Base-by-base conservation (phyloP, 2,329 filamentous ascomycete genomes). In the Penicillium sp. region DNA sequence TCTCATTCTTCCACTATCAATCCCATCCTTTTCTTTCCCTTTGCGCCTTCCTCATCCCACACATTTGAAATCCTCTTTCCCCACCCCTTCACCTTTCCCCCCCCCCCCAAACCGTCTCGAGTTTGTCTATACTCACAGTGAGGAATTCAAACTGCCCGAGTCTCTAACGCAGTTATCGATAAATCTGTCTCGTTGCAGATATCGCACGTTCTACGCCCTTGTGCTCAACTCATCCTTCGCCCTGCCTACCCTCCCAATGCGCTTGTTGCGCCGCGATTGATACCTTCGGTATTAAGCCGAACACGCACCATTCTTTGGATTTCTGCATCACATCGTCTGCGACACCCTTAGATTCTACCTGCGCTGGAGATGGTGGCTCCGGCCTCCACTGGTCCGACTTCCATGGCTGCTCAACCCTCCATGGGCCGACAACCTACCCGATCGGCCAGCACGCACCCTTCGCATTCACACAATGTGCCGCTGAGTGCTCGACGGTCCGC, bases 401-500 rank as follows among this genome's bases (percentile, higher is more conserved):
- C 63, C 57, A 60, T 60, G 56, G 59, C 62, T 55, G 51, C 57
- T 40, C 67, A 68, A 54, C 54, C 65, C 52, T 57, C 65, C 48
- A 58, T 61, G 43, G 62, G 56, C 54, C 62, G 61, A 54, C 64
- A 63, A 46, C 63, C 67, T 45, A 62, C 66, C 57, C 69, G 71
- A 45, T 66, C 66, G 37, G 68, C 71, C 50, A 72, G 67, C 56
- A 68, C 67, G 34, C 67, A 70, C 52, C 67, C 70, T 44, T 70
- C 67, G 52, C 71, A 74, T 63, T 66, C 70, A 36, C 69, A 70
- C 57, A 73, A 73, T 64, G 77, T 80, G 32, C 82, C 83, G 43
- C 72, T 85, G 63, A 85, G 82, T 70, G 80, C 80, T 62, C 78
- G 82, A 57, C 76, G 80, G 60, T 80, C 82, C 36, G 74, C 77